Evolutionary conservation across 169 alveolate genomes (phyloP).

Genomic region (Plasmodium yoelii): DNA sequence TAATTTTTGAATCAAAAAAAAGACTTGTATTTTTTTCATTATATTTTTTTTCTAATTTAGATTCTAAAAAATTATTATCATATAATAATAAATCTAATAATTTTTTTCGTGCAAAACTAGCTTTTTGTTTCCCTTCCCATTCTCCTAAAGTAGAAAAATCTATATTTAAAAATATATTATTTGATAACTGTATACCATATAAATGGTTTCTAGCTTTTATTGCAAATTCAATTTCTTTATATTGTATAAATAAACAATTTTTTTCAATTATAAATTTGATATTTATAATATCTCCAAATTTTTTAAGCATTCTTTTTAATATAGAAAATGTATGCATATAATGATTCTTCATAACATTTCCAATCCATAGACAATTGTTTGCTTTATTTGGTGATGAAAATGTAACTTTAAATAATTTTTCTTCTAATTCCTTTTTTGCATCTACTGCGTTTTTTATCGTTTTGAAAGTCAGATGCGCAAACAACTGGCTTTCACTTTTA

Average conservation of each 20-base stretch:
- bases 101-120: slow-evolving; percentile 6
- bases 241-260: slow-evolving; percentile 42
- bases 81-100: slow-evolving; percentile 16
- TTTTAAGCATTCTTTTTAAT: slow-evolving; percentile 17
- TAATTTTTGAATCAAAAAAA: slow-evolving; percentile 34
- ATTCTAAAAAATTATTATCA: slow-evolving; percentile 24
- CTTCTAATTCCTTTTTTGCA: slow-evolving; percentile 45
- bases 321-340: slow-evolving; percentile 10
- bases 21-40: slow-evolving; percentile 6
- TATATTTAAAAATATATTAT: slow-evolving; percentile 24
- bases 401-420: slow-evolving; percentile 13
- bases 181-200: slow-evolving; percentile 41
- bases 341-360: slow-evolving; percentile 37
- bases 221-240: slow-evolving; percentile 6
- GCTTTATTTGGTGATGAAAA: slow-evolving; percentile 42
- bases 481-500: neutral
- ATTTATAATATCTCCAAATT: slow-evolving; percentile 23
- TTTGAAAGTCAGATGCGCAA: slow-evolving; percentile 49
- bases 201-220: slow-evolving; percentile 56
- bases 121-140: slow-evolving; percentile 51
- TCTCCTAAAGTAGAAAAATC: slow-evolving; percentile 36
- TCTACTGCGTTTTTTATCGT: slow-evolving; percentile 43
- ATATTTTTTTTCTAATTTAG: slow-evolving; percentile 14
- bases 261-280: slow-evolving; percentile 28
- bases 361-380: slow-evolving; percentile 59